A percentile compares a stretch with the other conserved stretches of the same genome.
Conservation (phyloP, 1,284 basidiomycete genomes). For the Leccinum glutinopallens region DNA sequence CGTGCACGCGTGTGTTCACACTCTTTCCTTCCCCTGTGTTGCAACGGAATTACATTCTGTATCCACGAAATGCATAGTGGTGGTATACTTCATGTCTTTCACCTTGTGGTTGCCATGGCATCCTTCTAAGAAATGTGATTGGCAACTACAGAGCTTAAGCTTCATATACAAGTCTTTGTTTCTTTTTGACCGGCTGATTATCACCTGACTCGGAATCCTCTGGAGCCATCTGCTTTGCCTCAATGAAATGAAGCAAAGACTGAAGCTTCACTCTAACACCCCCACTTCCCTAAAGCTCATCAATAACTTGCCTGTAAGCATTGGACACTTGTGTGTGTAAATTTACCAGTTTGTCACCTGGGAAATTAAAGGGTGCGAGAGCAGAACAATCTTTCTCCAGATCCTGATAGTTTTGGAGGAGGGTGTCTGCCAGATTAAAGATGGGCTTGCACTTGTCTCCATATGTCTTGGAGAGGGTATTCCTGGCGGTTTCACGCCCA, state of each 20-base stretch:
- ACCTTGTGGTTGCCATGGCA: too few species aligned
- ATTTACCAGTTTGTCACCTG: background rate
- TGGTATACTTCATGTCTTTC: too few species aligned
- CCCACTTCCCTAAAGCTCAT: background rate
- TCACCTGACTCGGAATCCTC: background rate
- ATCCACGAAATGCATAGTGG: too few species aligned
- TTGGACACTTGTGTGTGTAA: background rate
- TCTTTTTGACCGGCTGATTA: background rate
- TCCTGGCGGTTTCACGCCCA: background rate
- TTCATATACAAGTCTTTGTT: background rate
- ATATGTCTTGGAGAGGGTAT: background rate
- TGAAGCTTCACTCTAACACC: background rate
- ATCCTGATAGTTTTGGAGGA: background rate
- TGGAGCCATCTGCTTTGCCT: background rate
- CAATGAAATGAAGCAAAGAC: background rate
- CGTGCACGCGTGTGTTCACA: too few species aligned
- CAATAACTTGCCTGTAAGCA: background rate
- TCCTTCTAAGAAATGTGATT: background rate
- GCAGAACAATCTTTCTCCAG: background rate
- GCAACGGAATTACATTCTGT: too few species aligned
- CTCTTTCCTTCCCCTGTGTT: too few species aligned
- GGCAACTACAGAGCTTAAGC: background rate
- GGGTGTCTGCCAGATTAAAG: background rate
- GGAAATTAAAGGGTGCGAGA: background rate
- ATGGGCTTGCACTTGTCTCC: background rate